Conservation (phyloP, 352 stramenopile species). For the Phytophthora sansomeana region DNA sequence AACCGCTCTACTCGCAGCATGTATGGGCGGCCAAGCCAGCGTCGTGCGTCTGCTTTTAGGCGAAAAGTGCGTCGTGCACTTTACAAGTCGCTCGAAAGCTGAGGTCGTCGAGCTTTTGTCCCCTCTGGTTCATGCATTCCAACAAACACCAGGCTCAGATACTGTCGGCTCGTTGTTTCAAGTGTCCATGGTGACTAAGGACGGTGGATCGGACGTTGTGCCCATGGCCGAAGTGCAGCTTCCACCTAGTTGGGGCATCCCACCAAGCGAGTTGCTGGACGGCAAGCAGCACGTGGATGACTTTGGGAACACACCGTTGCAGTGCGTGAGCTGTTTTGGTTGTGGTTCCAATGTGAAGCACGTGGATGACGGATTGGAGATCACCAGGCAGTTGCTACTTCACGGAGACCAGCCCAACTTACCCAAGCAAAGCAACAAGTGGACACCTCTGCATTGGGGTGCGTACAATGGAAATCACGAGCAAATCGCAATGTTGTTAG, state of each 20-base stretch:
- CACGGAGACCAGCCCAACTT: conserved; percentile 79
- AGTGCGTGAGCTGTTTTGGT: conserved; percentile 84
- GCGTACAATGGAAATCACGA: conserved; percentile 83
- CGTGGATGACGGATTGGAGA: conserved; percentile 70
- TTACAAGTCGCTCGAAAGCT: conserved; percentile 58
- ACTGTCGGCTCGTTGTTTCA: conserved; percentile 36
- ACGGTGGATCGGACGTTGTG: conserved; percentile 42
- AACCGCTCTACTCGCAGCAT: conserved; percentile 72
- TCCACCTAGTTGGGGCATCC: conserved; percentile 43
- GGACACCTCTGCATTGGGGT: conserved; percentile 80
- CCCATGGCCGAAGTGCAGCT: conserved; percentile 62
- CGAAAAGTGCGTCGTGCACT: conserved; percentile 67
- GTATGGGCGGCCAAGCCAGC: conserved; percentile 67
- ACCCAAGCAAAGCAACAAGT: conserved; percentile 71
- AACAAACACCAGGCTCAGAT: background rate
- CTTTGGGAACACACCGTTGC: conserved; percentile 83
- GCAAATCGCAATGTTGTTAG: conserved; percentile 59
- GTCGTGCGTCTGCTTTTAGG: conserved; percentile 74
- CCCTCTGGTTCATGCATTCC: conserved; percentile 37
- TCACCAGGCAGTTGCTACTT: conserved; percentile 62
- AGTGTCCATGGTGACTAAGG: conserved; percentile 58
- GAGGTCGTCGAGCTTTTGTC: conserved; percentile 55
- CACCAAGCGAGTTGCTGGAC: conserved; percentile 56
- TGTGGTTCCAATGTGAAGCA: conserved; percentile 68
- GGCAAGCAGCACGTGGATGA: conserved; percentile 63